These are phyloP conservation scores for Schoenoplectus tabernaemontani DNA, from an alignment of 202 grass and related monocot genomes.

Conservation along the genomic window DNA sequence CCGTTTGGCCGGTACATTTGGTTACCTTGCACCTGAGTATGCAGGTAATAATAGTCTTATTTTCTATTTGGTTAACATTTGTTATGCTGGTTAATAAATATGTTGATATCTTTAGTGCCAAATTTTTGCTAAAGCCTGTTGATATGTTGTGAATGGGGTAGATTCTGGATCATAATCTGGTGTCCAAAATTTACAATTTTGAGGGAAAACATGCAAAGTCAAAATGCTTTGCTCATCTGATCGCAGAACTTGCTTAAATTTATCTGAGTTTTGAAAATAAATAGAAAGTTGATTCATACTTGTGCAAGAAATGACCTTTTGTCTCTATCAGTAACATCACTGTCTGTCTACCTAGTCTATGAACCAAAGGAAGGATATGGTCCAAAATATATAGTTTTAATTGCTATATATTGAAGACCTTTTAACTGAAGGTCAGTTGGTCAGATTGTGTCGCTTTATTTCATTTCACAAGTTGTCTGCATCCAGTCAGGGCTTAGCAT, in stretches of 20 bases:
- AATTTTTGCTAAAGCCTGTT: not conserved
- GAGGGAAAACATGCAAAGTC: not conserved
- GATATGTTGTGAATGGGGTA: not conserved
- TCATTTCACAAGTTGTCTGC: conserved; percentile 1
- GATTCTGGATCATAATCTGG: not conserved
- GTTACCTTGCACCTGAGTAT: conserved; percentile 96
- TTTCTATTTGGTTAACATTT: conserved; percentile 3
- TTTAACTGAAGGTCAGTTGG: not conserved
- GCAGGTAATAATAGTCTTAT: conserved; percentile 61
- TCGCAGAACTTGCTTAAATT: not conserved
- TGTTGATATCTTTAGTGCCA: not conserved
- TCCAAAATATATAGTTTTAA: not conserved
- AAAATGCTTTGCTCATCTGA: not conserved
- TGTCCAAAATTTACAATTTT: not conserved
- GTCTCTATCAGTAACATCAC: not conserved
- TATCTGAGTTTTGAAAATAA: not conserved
- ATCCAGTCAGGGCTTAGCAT: not conserved
- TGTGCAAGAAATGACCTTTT: not conserved
- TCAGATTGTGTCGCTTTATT: conserved; percentile 1
- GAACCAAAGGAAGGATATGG: not conserved
- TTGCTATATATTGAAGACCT: not conserved
- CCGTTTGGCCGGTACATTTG: conserved; percentile 83
- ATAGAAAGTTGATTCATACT: not conserved
- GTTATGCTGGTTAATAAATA: conserved; percentile 3
- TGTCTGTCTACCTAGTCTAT: conserved; percentile 16